A percentile compares a stretch with the other conserved stretches of the same genome.
Evolutionary conservation across 495 filamentous ascomycete species (phyloP).

Genomic region (Podospora sp.): DNA sequence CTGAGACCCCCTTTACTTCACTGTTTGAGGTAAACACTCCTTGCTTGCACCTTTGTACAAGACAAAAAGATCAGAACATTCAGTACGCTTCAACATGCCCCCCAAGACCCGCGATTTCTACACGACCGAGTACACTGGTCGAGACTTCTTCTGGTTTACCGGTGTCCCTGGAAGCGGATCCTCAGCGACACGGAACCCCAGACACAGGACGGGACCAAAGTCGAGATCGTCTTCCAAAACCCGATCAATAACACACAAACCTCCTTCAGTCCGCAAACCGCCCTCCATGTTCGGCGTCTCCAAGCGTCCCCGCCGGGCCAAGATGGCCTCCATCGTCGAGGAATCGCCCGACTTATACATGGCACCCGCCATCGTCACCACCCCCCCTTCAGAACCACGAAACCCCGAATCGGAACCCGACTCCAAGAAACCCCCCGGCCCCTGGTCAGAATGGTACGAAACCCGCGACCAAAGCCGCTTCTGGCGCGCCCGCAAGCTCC

Average conservation of each 20-base stretch:
- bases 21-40: not conserved
- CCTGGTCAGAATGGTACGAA: constrained; percentile 17
- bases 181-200: not conserved
- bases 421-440: constrained; percentile 2
- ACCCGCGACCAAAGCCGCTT: constrained; percentile 8
- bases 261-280: not conserved
- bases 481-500: constrained; percentile 12
- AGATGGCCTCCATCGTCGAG: constrained; percentile 10
- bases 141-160: constrained; percentile 20
- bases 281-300: constrained; percentile 7
- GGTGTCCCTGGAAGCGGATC: not conserved
- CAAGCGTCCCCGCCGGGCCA: not conserved
- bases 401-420: not conserved
- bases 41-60: not conserved
- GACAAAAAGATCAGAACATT: not conserved
- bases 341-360: constrained; percentile 4
- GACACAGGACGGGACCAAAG: constrained; percentile 19
- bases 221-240: constrained; percentile 3
- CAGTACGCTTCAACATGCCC: constrained; percentile 7
- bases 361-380: not conserved
- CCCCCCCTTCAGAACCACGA: not conserved
- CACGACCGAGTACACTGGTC: not conserved
- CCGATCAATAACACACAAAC: not conserved
- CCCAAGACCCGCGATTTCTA: constrained; percentile 8
- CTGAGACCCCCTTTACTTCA: not conserved